Evolutionary conservation across 345 rosid species (phyloP), one percentile per base, ranked within the genome.

Genomic region (Pistacia atlantica): DNA sequence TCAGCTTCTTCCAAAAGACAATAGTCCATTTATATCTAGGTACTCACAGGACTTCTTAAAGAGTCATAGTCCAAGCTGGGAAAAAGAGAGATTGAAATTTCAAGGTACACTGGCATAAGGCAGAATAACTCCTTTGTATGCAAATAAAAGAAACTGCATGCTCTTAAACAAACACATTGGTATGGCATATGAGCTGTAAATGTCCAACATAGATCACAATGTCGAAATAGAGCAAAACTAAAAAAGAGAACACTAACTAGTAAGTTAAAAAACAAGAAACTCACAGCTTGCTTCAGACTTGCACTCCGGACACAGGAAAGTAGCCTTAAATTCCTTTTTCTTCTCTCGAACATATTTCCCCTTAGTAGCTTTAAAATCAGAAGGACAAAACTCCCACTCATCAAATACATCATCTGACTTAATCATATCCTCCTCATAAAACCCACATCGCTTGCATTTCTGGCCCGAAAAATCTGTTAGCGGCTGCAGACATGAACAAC

Each of bases 391-490:
- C 83, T 94, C 98, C 98, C 98, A 97, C 74, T 91, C 98, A 37
- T 88, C 92, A 86, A 73, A 92, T 7, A 84, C 84, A 77, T 97
- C 92, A 73, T 93, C 97, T 14, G 90, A 38, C 28, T 51, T 80
- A 35, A 91, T 2, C 3, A 20, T 64, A 76, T 94, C 97, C 77
- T 84, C 18, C 87, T 94, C 97, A 59, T 91, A 97, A 76, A 97
- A 81, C 31, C 98, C 99, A 83, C 99, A 97, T 72, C 97, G 84
- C 88, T 94, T 97, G 92, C 99, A 97, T 80, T 92, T 94, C 56
- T 77, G 84, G 67, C 87, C 85, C 8, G 81, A 45, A 22, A 94
- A 80, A 74, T 83, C 79, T 0, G 92, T 91, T 51, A 97, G 67
- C 37, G 98, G 98, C 98, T 97, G 86, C 71, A 81, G 76, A 60